Evolutionary conservation across 306 rosid species (phyloP), one percentile per base, ranked within the genome.

Genomic region (Cicer cuneatum): DNA sequence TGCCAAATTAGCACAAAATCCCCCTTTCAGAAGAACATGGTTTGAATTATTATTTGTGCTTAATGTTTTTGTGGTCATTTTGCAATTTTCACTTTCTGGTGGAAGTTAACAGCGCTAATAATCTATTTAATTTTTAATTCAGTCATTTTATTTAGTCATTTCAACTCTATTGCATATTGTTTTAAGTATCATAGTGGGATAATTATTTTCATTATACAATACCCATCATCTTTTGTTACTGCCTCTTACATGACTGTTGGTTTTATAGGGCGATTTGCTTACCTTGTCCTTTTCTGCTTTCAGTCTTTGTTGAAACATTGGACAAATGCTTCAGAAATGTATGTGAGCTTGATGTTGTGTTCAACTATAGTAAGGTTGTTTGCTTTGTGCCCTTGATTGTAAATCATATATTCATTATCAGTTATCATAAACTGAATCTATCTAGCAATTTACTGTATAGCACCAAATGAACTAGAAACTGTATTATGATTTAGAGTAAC

Each of bases 261-360:
- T 58, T 66, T 62, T 70, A 41, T 57, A 62, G 49, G 49, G 48
- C 35, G 1, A 62, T 78, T 70, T 70, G 24, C 83, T 86, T 58
- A 74, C 81, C 69, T 43, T 24, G 21, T 33, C 37, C 78, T 73
- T 83, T 75, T 19, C 63, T 84, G 75, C 53, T 58, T 78, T 73
- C 98, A 95, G 99, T 95, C 73, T 87, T 95, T 67, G 99, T 95
- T 75, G 99, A 95, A 87, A 90, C 97, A 13, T 57, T 94, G 90
- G 98, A 92, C 88, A 95, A 91, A 80, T 95, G 97, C 93, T 90
- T 92, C 93, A 89, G 79, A 86, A 95, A 95, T 78, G 97, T 95
- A 29, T 92, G 99, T 16, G 98, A 95, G 92, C 90, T 92, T 60
- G 99, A 95, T 45, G 73, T 95, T 5, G 99, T 95, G 78, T 88